These are phyloP conservation scores for Cercospora beticola DNA, from an alignment of 2,329 filamentous ascomycete species.

Conservation along the genomic window DNA sequence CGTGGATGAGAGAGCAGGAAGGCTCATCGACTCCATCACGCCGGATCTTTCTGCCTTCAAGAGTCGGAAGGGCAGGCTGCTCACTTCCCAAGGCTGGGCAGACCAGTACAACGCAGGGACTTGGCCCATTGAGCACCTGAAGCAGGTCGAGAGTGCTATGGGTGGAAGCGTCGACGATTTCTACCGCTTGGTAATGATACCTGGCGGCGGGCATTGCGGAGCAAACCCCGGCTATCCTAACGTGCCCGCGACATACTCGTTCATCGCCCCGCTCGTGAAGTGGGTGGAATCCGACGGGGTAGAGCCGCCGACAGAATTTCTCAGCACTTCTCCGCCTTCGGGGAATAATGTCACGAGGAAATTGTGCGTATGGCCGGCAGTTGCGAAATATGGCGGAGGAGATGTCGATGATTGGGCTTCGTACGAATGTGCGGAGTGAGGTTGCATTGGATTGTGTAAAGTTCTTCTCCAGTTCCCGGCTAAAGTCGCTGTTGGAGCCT, in stretches of 20 bases:
- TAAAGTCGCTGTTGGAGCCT: neutral
- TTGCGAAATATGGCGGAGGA: slow-evolving; percentile 31
- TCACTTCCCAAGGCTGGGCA: slow-evolving; percentile 44
- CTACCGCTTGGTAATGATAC: slow-evolving; percentile 43
- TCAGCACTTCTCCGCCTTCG: slow-evolving; percentile 36
- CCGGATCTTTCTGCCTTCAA: slow-evolving; percentile 36
- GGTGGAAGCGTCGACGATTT: slow-evolving; percentile 36
- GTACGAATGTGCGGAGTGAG: slow-evolving; percentile 29
- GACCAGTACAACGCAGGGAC: slow-evolving; percentile 41
- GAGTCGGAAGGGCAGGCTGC: slow-evolving; percentile 40
- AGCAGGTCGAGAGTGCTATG: slow-evolving; percentile 33
- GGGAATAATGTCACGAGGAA: slow-evolving; percentile 37
- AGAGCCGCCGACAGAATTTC: slow-evolving; percentile 31
- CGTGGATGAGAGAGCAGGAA: slow-evolving; percentile 38
- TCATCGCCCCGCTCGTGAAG: slow-evolving; percentile 35
- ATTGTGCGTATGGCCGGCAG: slow-evolving; percentile 38
- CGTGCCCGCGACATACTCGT: slow-evolving; percentile 39
- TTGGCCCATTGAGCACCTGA: slow-evolving; percentile 41
- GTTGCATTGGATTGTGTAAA: neutral
- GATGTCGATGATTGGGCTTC: slow-evolving; percentile 29
- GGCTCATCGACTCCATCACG: slow-evolving; percentile 42
- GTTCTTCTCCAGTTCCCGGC: neutral
- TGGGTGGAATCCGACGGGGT: slow-evolving; percentile 40
- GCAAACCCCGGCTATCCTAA: slow-evolving; percentile 36
- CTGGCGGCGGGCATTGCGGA: slow-evolving; percentile 44